Evolutionary conservation across 768 basidiomycete species (phyloP).

Genomic region (Lactarius evosmus): DNA sequence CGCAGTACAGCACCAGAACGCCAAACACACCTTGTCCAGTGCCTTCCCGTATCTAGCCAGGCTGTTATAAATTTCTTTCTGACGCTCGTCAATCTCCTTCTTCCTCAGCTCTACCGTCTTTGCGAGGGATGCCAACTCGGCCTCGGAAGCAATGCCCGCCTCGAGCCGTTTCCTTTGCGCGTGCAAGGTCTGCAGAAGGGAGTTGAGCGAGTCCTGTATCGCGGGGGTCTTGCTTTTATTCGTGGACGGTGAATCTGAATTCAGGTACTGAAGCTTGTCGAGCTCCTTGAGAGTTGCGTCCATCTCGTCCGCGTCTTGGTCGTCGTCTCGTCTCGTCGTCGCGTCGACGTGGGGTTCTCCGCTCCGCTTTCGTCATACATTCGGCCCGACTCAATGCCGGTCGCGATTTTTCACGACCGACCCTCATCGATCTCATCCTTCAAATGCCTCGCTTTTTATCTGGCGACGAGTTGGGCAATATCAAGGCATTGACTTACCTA

Average conservation of each 20-base stretch:
- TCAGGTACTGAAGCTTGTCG: slow-evolving; percentile 67
- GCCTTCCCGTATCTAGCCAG: slow-evolving; percentile 79
- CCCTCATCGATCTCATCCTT: too few species aligned
- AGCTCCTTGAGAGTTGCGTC: slow-evolving; percentile 76
- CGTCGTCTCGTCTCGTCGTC: neutral
- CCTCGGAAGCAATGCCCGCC: slow-evolving; percentile 47
- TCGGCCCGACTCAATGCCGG: neutral
- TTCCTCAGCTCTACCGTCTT: slow-evolving; percentile 65
- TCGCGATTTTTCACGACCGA: neutral
- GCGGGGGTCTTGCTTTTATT: slow-evolving; percentile 53
- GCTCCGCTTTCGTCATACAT: neutral
- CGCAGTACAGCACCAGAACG: neutral
- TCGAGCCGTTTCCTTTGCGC: slow-evolving; percentile 53
- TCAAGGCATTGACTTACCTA: slow-evolving; percentile 56
- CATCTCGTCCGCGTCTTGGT: slow-evolving; percentile 42
- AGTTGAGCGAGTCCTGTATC: slow-evolving; percentile 58
- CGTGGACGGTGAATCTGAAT: slow-evolving; percentile 38
- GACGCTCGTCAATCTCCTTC: slow-evolving; percentile 82
- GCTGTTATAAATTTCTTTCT: slow-evolving; percentile 84
- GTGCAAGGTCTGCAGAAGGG: slow-evolving; percentile 55
- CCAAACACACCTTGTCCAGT: slow-evolving; percentile 75
- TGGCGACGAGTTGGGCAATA: slow-evolving; percentile 76
- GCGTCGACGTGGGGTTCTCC: neutral
- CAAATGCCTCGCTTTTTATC: slow-evolving; percentile 65
- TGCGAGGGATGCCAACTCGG: slow-evolving; percentile 48